Evolutionary conservation across 2,329 filamentous ascomycete genomes (phyloP).

Genomic region (Apiospora koreana): DNA sequence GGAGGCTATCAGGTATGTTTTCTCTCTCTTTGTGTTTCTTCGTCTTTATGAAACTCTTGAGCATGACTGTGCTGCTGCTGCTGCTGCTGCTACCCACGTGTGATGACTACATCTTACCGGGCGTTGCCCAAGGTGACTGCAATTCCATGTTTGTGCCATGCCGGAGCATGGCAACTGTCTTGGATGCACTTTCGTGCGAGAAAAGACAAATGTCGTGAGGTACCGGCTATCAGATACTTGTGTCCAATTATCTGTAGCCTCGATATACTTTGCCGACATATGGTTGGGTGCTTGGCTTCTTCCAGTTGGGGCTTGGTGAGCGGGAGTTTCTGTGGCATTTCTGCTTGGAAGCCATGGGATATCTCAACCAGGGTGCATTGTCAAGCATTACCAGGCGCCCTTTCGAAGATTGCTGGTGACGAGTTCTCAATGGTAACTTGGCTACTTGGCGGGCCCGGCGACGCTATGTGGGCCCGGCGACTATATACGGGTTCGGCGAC

Average conservation of each 20-base stretch:
- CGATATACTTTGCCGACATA: not conserved
- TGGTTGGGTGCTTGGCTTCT: not conserved
- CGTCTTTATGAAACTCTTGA: too few relatives aligned
- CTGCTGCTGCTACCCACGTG: not conserved
- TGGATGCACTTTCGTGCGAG: not conserved
- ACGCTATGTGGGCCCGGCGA: too few relatives aligned
- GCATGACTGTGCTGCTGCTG: not conserved
- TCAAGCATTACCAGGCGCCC: too few relatives aligned
- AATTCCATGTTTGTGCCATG: not conserved
- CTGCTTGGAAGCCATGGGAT: too few relatives aligned
- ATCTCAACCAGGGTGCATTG: too few relatives aligned
- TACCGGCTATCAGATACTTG: too few relatives aligned
- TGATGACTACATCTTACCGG: not conserved
- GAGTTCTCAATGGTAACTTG: too few relatives aligned
- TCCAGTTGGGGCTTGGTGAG: too few relatives aligned
- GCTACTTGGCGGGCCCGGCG: too few relatives aligned
- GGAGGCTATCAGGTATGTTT: conserved; percentile 11
- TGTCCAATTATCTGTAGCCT: not conserved
- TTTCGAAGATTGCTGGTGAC: not conserved
- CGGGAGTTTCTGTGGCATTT: too few relatives aligned
- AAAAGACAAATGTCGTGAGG: not conserved
- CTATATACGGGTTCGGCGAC: too few relatives aligned
- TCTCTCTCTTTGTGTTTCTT: not conserved
- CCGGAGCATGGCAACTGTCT: not conserved
- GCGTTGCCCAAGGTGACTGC: not conserved